Base-by-base conservation (phyloP, 139 green algal genomes). In the Eudorina sp. region DNA sequence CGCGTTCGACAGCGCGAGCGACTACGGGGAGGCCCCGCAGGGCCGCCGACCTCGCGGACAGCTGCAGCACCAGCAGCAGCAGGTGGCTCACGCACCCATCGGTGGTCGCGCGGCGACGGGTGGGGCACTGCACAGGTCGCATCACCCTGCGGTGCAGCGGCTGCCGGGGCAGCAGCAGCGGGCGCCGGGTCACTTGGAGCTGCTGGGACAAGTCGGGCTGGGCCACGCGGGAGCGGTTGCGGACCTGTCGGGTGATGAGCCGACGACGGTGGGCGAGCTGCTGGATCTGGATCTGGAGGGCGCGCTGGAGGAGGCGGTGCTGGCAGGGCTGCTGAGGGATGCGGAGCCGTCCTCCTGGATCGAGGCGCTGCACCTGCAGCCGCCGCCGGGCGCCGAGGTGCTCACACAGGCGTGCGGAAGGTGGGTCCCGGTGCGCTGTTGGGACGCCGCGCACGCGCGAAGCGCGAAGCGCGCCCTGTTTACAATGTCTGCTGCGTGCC, bases 391-490 rank as follows among this genome's bases (percentile, higher is more conserved):
- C 23, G 69, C 83, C 2, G 51, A 88, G 83, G 83, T 88, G 83
- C 83, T 88, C 5, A 88, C 83, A 36, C 83, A 88, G 83, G 83
- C 83, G 16, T 88, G 83, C 51, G 83, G 83, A 68, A 88, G 81
- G 81, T 87, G 64, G 11, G 81, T 31, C n/a, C n/a, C n/a, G n/a
- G n/a, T n/a, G n/a, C n/a, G n/a, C n/a, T n/a, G n/a, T n/a, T n/a
- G n/a, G n/a, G n/a, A n/a, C n/a, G n/a, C n/a, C n/a, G n/a, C n/a
- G n/a, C n/a, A n/a, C n/a, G n/a, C n/a, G n/a, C n/a, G n/a, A n/a
- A n/a, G n/a, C n/a, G n/a, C n/a, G n/a, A n/a, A n/a, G n/a, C n/a
- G n/a, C n/a, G n/a, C n/a, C n/a, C n/a, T n/a, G n/a, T n/a, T n/a
- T n/a, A n/a, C n/a, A n/a, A n/a, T n/a, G n/a, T n/a, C n/a, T n/a